Conservation (phyloP, 2,329 filamentous ascomycete genomes). For the Sclerotinia sclerotiorum region DNA sequence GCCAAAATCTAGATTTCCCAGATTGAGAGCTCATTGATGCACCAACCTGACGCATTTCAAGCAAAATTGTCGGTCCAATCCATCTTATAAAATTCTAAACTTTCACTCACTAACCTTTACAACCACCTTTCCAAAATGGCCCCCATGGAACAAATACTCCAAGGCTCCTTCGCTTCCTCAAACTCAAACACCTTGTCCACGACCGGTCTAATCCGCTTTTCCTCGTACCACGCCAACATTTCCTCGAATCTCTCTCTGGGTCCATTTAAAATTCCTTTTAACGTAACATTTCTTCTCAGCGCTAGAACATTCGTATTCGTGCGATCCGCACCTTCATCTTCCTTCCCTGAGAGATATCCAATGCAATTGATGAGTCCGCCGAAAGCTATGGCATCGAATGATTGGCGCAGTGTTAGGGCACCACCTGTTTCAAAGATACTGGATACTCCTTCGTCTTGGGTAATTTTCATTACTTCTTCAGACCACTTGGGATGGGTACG, state of each 20-base stretch:
- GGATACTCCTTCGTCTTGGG: constrained; percentile 50
- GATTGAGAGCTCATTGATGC: not conserved
- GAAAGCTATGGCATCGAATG: constrained; percentile 54
- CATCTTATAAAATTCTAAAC: not conserved
- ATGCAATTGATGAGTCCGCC: constrained; percentile 55
- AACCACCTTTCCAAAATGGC: constrained; percentile 50
- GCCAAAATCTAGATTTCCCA: not conserved
- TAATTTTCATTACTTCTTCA: constrained; percentile 48
- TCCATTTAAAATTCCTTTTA: constrained; percentile 61
- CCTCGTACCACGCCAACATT: constrained; percentile 51
- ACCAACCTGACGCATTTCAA: not conserved
- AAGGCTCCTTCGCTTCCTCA: constrained; percentile 49
- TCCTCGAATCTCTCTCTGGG: constrained; percentile 56
- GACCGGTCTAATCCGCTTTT: constrained; percentile 48
- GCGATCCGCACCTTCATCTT: constrained; percentile 54
- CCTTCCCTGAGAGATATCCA: constrained; percentile 53
- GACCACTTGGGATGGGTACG: constrained; percentile 53
- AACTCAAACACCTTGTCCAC: constrained; percentile 51
- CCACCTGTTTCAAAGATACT: constrained; percentile 58
- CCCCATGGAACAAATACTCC: constrained; percentile 49
- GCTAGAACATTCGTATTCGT: constrained; percentile 60
- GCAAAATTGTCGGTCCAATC: not conserved
- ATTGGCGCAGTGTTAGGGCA: constrained; percentile 51
- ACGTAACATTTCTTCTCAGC: constrained; percentile 47
- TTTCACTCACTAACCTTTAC: constrained; percentile 22